Conservation (phyloP, 208 protist species). For the Angomonas deanei region DNA sequence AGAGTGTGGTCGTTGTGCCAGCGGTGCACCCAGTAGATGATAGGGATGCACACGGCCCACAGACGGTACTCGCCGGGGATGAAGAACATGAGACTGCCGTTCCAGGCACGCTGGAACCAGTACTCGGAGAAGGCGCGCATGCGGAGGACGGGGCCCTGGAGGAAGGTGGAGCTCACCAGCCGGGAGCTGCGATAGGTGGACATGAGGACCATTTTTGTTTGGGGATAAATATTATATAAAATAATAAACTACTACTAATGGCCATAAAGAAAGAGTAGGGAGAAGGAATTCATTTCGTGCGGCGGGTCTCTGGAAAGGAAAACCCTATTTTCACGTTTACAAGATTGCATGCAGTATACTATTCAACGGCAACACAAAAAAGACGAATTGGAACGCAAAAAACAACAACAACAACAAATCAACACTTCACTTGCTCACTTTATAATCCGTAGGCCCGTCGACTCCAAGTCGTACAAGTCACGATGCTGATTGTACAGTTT, state of each 20-base stretch:
- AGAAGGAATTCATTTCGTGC: background rate
- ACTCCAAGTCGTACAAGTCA: constrained; percentile 70
- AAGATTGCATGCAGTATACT: too few species aligned
- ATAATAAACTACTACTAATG: background rate
- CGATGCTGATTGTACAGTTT: constrained; percentile 64
- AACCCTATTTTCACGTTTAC: too few species aligned
- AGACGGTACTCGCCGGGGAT: constrained; percentile 78
- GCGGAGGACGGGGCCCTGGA: constrained; percentile 58
- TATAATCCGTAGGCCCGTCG: constrained; percentile 56
- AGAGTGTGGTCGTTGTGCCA: constrained; percentile 82
- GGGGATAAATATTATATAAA: background rate
- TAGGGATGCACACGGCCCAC: constrained; percentile 54
- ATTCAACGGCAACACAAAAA: too few species aligned
- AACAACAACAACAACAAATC: background rate
- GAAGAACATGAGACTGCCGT: constrained; percentile 54
- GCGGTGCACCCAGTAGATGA: constrained; percentile 84
- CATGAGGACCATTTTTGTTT: constrained; percentile 72
- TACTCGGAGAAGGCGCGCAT: constrained; percentile 75
- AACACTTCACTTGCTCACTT: constrained; percentile 8
- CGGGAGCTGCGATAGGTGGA: constrained; percentile 77
- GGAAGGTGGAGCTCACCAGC: constrained; percentile 55
- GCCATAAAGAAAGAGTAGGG: background rate
- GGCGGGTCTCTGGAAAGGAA: background rate
- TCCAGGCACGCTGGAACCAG: constrained; percentile 82
- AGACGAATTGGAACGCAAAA: background rate